Evolutionary conservation across 768 basidiomycete genomes (phyloP).

Genomic region (Xerocomellus intermedius): DNA sequence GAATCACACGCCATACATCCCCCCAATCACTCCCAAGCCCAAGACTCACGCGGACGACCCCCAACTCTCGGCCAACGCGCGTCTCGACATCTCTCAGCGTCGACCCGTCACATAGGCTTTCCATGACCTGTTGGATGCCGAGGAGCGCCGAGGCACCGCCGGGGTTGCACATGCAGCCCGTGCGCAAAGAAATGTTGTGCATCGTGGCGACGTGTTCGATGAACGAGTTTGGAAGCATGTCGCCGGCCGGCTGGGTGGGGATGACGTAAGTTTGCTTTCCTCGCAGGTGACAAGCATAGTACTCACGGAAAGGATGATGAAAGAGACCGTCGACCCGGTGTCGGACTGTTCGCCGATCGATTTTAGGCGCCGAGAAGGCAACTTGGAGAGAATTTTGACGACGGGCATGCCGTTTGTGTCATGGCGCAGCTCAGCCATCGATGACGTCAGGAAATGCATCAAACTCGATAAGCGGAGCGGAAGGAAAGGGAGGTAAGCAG

Average conservation of each 20-base stretch:
- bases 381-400: constrained; percentile 64
- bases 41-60: constrained; percentile 74
- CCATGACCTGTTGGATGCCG: constrained; percentile 65
- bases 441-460: constrained; percentile 55
- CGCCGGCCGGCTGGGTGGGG: constrained; percentile 52
- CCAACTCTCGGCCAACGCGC: constrained; percentile 63
- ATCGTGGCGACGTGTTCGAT: constrained; percentile 66
- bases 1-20: constrained; percentile 62
- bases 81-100: constrained; percentile 62
- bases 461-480: constrained; percentile 73
- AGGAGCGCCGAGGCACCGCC: constrained; percentile 76
- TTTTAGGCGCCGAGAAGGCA: constrained; percentile 52
- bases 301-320: constrained; percentile 64
- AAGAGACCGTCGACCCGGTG: constrained; percentile 59
- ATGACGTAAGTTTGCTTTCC: background rate
- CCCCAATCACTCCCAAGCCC: constrained; percentile 78
- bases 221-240: constrained; percentile 69
- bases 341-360: constrained; percentile 66
- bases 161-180: constrained; percentile 88
- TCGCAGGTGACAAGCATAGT: background rate
- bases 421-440: constrained; percentile 59
- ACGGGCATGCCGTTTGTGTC: constrained; percentile 58
- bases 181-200: constrained; percentile 70
- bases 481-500: constrained; percentile 76
- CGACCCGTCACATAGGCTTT: constrained; percentile 53